Percentiles rank a stretch among this genome's conserved stretches.
phyloP scores from a whole-genome alignment of 495 filamentous ascomycete genomes.

The Podospora pseudocomata region DNA sequence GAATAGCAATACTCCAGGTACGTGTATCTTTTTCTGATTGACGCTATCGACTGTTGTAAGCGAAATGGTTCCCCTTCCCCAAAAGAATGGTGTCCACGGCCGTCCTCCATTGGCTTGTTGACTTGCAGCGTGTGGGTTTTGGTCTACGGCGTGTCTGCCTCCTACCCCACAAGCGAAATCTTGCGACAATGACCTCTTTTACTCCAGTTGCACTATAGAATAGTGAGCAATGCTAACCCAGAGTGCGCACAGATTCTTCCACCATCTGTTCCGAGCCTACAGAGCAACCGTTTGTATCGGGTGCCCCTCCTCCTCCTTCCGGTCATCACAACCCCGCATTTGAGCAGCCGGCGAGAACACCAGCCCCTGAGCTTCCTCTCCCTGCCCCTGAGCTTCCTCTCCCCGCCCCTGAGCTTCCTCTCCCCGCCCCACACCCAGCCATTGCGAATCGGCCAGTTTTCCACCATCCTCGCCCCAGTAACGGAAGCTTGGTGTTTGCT shows the following conservation, averaged over 20 bases:
- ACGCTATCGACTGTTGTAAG: neutral
- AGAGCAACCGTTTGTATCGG: slow-evolving; percentile 11
- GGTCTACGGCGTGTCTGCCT: too few relatives aligned
- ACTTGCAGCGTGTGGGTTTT: too few relatives aligned
- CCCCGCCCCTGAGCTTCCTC: slow-evolving; percentile 10
- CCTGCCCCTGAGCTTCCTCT: slow-evolving; percentile 4
- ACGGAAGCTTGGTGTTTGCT: slow-evolving; percentile 44
- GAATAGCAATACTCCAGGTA: neutral
- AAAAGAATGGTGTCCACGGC: too few relatives aligned
- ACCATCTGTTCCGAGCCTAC: slow-evolving; percentile 12
- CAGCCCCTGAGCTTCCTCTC: slow-evolving; percentile 10
- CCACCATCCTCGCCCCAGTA: slow-evolving; percentile 41
- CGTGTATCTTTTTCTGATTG: neutral
- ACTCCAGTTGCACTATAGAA: neutral
- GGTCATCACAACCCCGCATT: slow-evolving; percentile 11
- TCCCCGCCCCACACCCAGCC: slow-evolving; percentile 13
- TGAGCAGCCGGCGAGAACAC: slow-evolving; percentile 3
- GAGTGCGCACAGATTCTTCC: slow-evolving; percentile 16
- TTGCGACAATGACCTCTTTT: too few relatives aligned
- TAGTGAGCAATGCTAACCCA: neutral
- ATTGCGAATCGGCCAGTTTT: slow-evolving; percentile 18
- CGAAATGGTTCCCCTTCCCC: too few relatives aligned
- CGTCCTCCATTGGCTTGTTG: too few relatives aligned
- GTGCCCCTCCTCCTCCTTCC: slow-evolving; percentile 13
- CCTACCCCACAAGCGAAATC: too few relatives aligned